A percentile compares a stretch with the other conserved stretches of the same genome.
These are phyloP conservation scores for Annulohypoxylon truncatum DNA, from an alignment of 2,329 filamentous ascomycete species.

Conservation along the genomic window DNA sequence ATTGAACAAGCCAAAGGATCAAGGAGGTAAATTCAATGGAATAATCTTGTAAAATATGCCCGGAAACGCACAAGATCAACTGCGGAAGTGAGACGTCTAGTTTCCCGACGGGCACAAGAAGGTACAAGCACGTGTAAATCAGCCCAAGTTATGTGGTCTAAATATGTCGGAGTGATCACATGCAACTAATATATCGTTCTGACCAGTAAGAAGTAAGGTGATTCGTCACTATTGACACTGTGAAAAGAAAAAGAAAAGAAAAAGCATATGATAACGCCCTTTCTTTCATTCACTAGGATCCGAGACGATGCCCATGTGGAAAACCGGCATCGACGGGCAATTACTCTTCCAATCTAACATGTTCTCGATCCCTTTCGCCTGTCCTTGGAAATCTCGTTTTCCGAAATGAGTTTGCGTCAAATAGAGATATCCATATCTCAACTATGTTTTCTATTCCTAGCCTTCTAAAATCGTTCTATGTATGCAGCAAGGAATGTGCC, in stretches of 20 bases:
- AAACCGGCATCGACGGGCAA: slow-evolving; percentile 22
- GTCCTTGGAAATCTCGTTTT: neutral
- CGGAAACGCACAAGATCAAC: slow-evolving; percentile 32
- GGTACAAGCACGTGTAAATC: slow-evolving; percentile 48
- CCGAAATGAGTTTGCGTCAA: slow-evolving; percentile 6
- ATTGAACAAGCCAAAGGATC: slow-evolving; percentile 7
- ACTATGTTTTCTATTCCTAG: neutral
- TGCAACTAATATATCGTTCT: slow-evolving; percentile 41
- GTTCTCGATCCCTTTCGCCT: slow-evolving; percentile 7
- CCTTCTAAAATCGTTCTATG: neutral
- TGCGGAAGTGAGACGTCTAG: neutral
- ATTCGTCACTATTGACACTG: slow-evolving; percentile 35
- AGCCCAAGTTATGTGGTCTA: slow-evolving; percentile 28
- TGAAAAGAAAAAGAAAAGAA: slow-evolving; percentile 21
- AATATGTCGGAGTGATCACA: slow-evolving; percentile 44
- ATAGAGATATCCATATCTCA: neutral
- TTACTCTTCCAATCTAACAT: slow-evolving; percentile 15
- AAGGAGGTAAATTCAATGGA: neutral
- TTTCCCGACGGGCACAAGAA: slow-evolving; percentile 28
- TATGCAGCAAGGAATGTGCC: slow-evolving; percentile 14
- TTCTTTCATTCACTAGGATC: slow-evolving; percentile 16
- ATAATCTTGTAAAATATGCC: slow-evolving; percentile 25
- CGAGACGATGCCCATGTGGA: slow-evolving; percentile 12
- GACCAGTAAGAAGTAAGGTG: slow-evolving; percentile 33
- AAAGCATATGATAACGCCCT: slow-evolving; percentile 39